Conservation (phyloP, 2,329 filamentous ascomycete genomes). For the Sporothrix pallida region DNA sequence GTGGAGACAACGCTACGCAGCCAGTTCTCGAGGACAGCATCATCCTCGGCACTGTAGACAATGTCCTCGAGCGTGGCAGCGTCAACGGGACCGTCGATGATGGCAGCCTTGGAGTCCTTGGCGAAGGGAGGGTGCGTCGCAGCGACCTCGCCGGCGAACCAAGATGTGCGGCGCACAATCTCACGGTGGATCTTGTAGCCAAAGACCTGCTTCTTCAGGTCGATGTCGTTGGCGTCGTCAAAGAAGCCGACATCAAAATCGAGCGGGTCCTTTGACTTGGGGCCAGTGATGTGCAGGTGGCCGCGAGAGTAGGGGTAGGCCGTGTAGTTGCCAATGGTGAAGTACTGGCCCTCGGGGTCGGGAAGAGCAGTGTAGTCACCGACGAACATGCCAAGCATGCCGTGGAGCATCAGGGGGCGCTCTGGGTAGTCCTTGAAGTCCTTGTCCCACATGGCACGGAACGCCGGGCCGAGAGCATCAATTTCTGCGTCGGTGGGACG, state of each 20-base stretch:
- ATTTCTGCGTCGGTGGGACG: slow-evolving; percentile 72
- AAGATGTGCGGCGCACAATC: slow-evolving; percentile 76
- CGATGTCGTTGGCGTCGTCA: slow-evolving; percentile 73
- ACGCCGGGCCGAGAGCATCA: slow-evolving; percentile 70
- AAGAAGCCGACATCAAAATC: slow-evolving; percentile 80
- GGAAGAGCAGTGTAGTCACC: slow-evolving; percentile 1
- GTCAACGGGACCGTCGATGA: neutral
- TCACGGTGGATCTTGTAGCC: slow-evolving; percentile 81
- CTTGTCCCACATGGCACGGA: slow-evolving; percentile 75
- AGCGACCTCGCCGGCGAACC: slow-evolving; percentile 71
- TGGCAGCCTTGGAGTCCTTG: slow-evolving; percentile 35
- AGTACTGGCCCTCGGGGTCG: slow-evolving; percentile 13
- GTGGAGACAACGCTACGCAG: slow-evolving; percentile 75
- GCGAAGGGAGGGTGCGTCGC: slow-evolving; percentile 40
- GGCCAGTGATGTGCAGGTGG: slow-evolving; percentile 69
- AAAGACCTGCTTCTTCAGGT: slow-evolving; percentile 85
- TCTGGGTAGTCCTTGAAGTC: slow-evolving; percentile 85
- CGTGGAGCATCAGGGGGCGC: slow-evolving; percentile 68
- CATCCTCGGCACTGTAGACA: slow-evolving; percentile 67
- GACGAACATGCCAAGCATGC: slow-evolving; percentile 35
- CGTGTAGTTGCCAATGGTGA: slow-evolving; percentile 55
- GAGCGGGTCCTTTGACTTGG: slow-evolving; percentile 70
- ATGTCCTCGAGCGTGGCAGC: neutral
- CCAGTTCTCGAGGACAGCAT: slow-evolving; percentile 70
- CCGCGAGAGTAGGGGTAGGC: slow-evolving; percentile 78